phyloP scores from a whole-genome alignment of 352 stramenopile species.

The Hyaloperonospora brassicae region DNA sequence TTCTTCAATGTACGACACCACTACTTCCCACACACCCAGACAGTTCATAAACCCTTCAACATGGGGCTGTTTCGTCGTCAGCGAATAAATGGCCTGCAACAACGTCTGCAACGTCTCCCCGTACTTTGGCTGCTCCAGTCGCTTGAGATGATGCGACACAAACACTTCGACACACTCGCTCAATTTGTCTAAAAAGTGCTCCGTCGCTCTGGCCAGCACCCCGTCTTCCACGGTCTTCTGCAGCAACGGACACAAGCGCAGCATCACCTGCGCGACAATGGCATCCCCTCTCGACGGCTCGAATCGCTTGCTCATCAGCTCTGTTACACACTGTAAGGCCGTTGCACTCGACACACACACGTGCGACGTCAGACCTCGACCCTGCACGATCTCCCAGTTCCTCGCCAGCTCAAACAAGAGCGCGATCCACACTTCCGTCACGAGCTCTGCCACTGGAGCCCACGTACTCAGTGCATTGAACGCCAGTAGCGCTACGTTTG shows the following conservation, averaged over 20 bases:
- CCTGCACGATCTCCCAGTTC: constrained; percentile 26
- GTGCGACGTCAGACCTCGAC: constrained; percentile 16
- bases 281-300: constrained; percentile 29
- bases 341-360: constrained; percentile 40
- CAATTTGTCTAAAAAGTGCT: constrained; percentile 69
- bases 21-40: constrained; percentile 73
- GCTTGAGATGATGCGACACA: constrained; percentile 63
- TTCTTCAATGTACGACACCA: constrained; percentile 77
- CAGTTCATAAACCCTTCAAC: constrained; percentile 72
- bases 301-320: constrained; percentile 66
- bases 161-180: constrained; percentile 69
- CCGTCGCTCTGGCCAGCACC: constrained; percentile 33
- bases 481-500: constrained; percentile 43
- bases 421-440: constrained; percentile 50
- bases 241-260: constrained; percentile 45
- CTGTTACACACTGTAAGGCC: constrained; percentile 49
- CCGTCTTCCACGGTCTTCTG: constrained; percentile 56
- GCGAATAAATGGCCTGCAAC: constrained; percentile 44
- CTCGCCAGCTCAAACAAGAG: constrained; percentile 51
- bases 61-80: constrained; percentile 68
- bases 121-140: constrained; percentile 54
- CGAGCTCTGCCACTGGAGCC: constrained; percentile 44
- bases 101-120: constrained; percentile 42
- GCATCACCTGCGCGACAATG: constrained; percentile 50
- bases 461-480: constrained; percentile 47